Base-by-base conservation (phyloP, 2,329 filamentous ascomycete genomes). In the Clonostachys rhizophaga region DNA sequence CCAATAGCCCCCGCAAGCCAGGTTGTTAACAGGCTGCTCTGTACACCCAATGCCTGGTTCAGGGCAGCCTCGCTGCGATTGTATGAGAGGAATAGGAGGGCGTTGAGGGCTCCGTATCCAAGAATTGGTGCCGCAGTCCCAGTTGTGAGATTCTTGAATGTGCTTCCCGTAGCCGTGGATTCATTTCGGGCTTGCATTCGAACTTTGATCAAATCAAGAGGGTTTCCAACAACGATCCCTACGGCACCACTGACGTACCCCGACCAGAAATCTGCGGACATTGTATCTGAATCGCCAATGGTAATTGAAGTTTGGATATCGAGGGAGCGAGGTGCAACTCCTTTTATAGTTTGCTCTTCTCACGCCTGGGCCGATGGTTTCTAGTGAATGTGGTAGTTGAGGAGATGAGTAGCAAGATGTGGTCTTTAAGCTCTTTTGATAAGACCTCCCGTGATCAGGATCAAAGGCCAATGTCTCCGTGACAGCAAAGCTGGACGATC, bases 241-340 rank as follows among this genome's bases (percentile, higher is more conserved):
- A 86, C 76, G 48, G 87, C 90, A 46, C 92, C 92, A 61, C 87
- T 92, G 51, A 94, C 70, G 66, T 96, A 96, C 59, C 91, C 91
- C 49, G 91, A 89, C 88, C 89, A 95, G 67, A 96, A 96, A 63
- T 96, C 91, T 55, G 89, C 82, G 44, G 88, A 89, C 88, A 94
- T 92, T 2, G 41, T 35, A 34, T 30, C 24, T 10, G 24, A 30
- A 3, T 30, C 24, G 24, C 10, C 24, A 17, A 10, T 17, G 24
- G 7, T 33, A 36, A 34, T 3, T 24, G 14, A 45, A 14, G 13
- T 18, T 13, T 43, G 40, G 10, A 6, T 34, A 24, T 33, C 12
- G n/a, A 44, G 42, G 12, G 34, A 34, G 42, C 6, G 13, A 14
- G 20, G 8, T 30, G 24, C 10, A 30, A 30, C 24, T 30, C 8